Percentiles rank a stretch among this genome's conserved stretches.
Conservation (phyloP, 2,329 filamentous ascomycete species). For the Chaetomiaceae sp. region DNA sequence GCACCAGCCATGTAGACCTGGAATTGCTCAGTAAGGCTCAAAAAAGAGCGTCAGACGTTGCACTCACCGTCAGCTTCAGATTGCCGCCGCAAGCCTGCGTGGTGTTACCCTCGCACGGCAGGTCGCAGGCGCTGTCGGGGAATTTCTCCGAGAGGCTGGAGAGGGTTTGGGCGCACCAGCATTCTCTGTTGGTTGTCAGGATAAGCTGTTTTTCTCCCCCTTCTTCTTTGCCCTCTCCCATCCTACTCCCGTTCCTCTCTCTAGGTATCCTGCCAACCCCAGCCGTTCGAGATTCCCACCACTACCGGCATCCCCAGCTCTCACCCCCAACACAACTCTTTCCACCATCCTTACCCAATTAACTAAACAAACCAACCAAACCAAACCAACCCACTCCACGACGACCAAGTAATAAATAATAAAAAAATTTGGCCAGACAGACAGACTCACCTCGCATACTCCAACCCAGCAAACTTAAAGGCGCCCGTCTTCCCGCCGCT, state of each 20-base stretch:
- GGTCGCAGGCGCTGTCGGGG: constrained; percentile 45
- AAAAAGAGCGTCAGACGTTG: background rate
- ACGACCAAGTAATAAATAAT: background rate
- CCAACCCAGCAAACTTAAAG: constrained; percentile 47
- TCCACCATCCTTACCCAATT: too few relatives aligned
- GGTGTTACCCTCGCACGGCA: constrained; percentile 51
- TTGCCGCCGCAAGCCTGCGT: constrained; percentile 51
- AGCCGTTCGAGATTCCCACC: too few relatives aligned
- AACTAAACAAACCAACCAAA: too few relatives aligned
- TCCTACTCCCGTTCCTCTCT: too few relatives aligned
- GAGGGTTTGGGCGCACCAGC: constrained; percentile 54
- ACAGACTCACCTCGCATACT: constrained; percentile 48
- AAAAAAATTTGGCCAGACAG: too few relatives aligned
- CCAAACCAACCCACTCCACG: background rate
- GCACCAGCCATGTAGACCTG: constrained; percentile 17
- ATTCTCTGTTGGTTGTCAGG: constrained; percentile 42
- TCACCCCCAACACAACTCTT: too few relatives aligned
- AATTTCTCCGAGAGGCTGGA: constrained; percentile 44
- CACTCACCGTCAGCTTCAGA: constrained; percentile 43
- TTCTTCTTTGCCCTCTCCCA: background rate
- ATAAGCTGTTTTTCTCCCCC: background rate
- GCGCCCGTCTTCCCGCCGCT: background rate
- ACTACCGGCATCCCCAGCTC: too few relatives aligned
- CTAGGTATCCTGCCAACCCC: too few relatives aligned
- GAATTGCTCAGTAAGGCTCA: background rate